These are phyloP conservation scores for Halteria grandinella DNA, from an alignment of 73 alveolate species.

Conservation along the genomic window DNA sequence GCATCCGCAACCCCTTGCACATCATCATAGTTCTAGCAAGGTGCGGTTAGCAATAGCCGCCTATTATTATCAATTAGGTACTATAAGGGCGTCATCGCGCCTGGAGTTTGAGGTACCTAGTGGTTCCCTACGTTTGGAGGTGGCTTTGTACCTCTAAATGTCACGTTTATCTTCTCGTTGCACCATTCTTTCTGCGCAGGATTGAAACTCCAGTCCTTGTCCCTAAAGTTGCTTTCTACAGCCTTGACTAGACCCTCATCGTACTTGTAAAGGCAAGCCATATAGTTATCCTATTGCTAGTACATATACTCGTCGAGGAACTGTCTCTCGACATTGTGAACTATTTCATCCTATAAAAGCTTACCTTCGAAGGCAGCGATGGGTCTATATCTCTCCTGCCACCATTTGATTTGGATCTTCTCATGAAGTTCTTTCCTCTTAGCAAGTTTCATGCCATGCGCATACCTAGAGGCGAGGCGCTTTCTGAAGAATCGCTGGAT, in stretches of 20 bases:
- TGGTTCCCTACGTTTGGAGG: no score
- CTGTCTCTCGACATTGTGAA: neutral
- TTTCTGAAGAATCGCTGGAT: constrained; percentile 11
- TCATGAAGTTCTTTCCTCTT: neutral
- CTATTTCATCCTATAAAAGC: neutral
- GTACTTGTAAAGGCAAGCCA: neutral
- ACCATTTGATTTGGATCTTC: neutral
- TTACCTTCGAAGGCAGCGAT: neutral
- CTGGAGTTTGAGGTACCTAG: no score
- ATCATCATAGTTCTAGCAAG: no score
- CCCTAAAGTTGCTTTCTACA: constrained; percentile 15
- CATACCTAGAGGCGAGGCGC: neutral
- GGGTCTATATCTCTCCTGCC: neutral
- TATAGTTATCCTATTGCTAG: neutral
- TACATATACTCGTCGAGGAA: constrained; percentile 6
- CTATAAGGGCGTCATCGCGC: no score
- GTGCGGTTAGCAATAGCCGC: no score
- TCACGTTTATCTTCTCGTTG: neutral
- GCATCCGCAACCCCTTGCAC: no score
- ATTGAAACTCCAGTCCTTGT: constrained; percentile 33
- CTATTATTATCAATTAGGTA: no score
- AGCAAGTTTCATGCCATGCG: neutral
- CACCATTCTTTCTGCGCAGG: constrained; percentile 28
- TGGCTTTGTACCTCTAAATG: no score
- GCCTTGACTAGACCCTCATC: constrained; percentile 7